These are phyloP conservation scores for Mycena indigotica DNA, from an alignment of 768 basidiomycete species.

Conservation along the genomic window DNA sequence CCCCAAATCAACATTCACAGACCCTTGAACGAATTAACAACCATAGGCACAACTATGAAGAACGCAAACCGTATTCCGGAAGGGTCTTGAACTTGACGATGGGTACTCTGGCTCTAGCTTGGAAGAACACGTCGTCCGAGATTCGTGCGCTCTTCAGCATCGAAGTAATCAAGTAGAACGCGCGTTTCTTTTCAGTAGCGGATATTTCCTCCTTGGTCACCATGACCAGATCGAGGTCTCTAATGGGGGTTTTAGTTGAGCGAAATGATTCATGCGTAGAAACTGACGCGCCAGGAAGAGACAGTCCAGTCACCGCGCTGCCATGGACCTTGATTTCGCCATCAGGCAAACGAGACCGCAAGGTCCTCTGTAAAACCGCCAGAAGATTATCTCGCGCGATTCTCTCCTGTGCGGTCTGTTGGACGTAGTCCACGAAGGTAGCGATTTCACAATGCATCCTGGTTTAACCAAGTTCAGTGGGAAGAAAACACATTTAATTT, in stretches of 20 bases:
- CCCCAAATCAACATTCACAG: conserved; percentile 64
- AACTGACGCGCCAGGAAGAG: conserved; percentile 42
- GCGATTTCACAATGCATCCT: conserved; percentile 69
- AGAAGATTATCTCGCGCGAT: conserved; percentile 48
- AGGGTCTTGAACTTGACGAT: conserved; percentile 61
- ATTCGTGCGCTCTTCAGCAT: conserved; percentile 47
- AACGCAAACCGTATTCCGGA: conserved; percentile 40
- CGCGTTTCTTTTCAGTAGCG: conserved; percentile 39
- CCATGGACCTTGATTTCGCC: conserved; percentile 60
- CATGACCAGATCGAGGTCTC: conserved; percentile 67
- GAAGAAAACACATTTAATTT: not conserved
- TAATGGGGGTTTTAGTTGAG: conserved; percentile 24
- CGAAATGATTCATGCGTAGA: not conserved
- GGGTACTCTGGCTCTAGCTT: conserved; percentile 49
- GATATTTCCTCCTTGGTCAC: conserved; percentile 29
- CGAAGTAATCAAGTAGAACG: conserved; percentile 50
- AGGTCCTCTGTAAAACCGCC: conserved; percentile 45
- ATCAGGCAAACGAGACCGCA: conserved; percentile 46
- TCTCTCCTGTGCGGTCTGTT: conserved; percentile 55
- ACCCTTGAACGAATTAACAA: conserved; percentile 38
- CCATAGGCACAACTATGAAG: no score
- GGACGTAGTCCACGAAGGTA: conserved; percentile 56
- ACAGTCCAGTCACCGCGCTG: conserved; percentile 56
- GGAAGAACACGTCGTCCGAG: conserved; percentile 37
- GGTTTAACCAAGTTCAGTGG: not conserved